A percentile compares a stretch with the other conserved stretches of the same genome.
These are phyloP conservation scores for Spizellomyces sp. DNA, from an alignment of 192 early-diverging fungal genomes.

Conservation along the genomic window DNA sequence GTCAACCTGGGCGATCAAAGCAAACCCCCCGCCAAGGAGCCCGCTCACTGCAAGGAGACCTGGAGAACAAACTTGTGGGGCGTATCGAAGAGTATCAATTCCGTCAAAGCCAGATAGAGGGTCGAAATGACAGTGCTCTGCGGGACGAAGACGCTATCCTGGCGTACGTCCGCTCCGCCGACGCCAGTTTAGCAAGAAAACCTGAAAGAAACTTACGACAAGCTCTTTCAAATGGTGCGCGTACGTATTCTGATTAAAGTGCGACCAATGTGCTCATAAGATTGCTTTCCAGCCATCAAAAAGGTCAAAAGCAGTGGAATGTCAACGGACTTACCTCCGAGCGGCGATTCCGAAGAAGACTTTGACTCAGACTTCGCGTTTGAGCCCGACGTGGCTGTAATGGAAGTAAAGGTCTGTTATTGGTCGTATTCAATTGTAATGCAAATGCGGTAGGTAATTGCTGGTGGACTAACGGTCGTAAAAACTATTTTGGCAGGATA, in stretches of 20 bases:
- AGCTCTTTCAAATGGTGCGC: constrained; percentile 9
- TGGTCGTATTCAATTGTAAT: too few species aligned
- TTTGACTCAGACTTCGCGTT: constrained; percentile 33
- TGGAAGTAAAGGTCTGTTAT: constrained; percentile 37
- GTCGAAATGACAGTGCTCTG: neutral
- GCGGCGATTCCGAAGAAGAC: neutral
- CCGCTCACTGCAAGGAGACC: constrained; percentile 6
- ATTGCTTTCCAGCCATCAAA: too few species aligned
- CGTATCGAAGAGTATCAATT: constrained; percentile 7
- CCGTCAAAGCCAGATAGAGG: constrained; percentile 1
- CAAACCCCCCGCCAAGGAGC: too few species aligned
- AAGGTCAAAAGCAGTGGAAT: too few species aligned
- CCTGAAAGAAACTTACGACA: constrained; percentile 11
- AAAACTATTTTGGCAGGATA: too few species aligned
- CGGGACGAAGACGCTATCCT: constrained; percentile 30
- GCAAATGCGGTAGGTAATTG: too few species aligned
- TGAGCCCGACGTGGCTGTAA: constrained; percentile 31
- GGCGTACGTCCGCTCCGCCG: constrained; percentile 4
- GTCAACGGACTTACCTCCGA: too few species aligned
- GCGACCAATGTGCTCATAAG: too few species aligned
- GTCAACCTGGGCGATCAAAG: too few species aligned
- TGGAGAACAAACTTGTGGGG: neutral
- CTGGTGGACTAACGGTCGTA: too few species aligned
- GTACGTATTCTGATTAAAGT: too few species aligned
- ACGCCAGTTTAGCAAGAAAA: constrained; percentile 8